Conservation (phyloP, 1,284 basidiomycete genomes). For the Rhodotorula sp. region DNA sequence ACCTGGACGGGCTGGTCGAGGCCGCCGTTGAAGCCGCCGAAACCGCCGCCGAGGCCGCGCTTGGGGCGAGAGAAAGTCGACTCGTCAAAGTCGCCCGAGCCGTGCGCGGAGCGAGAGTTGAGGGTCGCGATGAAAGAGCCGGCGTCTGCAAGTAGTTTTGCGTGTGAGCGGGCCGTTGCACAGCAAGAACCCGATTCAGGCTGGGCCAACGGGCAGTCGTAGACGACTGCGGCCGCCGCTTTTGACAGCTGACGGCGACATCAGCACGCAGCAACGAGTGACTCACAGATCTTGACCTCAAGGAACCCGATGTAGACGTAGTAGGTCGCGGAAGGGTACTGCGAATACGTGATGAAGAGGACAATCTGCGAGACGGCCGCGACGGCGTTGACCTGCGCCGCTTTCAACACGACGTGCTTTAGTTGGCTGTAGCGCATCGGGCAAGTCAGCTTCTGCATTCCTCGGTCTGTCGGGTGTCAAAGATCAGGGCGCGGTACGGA, state of each 20-base stretch:
- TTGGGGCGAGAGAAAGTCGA: background rate
- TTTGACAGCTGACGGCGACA: too few species aligned
- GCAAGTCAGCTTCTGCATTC: background rate
- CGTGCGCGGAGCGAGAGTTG: background rate
- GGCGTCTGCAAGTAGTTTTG: background rate
- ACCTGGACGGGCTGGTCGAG: constrained; percentile 10
- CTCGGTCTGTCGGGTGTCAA: background rate
- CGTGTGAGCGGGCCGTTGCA: background rate
- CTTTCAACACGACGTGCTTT: background rate
- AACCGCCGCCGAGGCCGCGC: background rate
- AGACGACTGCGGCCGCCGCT: too few species aligned
- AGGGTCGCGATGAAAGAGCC: constrained; percentile 7
- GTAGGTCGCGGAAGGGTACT: background rate
- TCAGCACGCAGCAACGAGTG: background rate
- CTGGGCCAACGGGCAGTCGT: too few species aligned
- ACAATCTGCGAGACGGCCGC: background rate
- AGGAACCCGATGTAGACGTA: background rate
- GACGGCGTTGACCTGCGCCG: constrained; percentile 1
- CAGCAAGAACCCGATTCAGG: too few species aligned
- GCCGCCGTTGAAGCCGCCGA: background rate
- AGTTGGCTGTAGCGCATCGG: background rate
- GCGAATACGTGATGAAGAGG: background rate
- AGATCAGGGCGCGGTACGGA: background rate
- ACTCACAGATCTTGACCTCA: constrained; percentile 5
- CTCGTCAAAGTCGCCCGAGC: background rate